A percentile compares a stretch with the other conserved stretches of the same genome.
Evolutionary conservation across 1,284 basidiomycete genomes (phyloP).

Genomic region (Pisolithus thermaeus): DNA sequence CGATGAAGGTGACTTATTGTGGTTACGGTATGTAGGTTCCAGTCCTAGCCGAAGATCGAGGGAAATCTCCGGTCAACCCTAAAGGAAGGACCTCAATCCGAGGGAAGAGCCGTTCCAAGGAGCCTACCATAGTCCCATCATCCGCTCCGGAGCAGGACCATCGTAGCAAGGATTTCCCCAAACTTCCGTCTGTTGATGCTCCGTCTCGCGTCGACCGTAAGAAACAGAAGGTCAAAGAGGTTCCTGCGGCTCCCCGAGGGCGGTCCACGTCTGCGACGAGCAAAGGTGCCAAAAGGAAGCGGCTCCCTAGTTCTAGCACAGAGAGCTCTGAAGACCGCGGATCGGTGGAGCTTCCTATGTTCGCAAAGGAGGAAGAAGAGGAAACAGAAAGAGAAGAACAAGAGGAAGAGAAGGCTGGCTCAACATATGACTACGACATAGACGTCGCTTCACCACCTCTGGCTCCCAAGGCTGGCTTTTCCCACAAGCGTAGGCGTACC

Average conservation of each 20-base stretch:
- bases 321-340: conserved; percentile 17
- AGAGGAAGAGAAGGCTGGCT: conserved; percentile 40
- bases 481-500: conserved; percentile 48
- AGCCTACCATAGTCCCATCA: conserved; percentile 29
- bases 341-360: conserved; percentile 9
- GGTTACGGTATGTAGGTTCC: conserved; percentile 1
- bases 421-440: conserved; percentile 35
- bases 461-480: conserved; percentile 12
- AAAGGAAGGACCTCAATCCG: conserved; percentile 10
- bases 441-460: conserved; percentile 28
- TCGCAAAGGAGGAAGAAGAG: conserved; percentile 28
- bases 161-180: conserved; percentile 4
- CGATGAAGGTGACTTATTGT: conserved; percentile 1
- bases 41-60: conserved; percentile 5
- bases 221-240: conserved; percentile 3
- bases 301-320: conserved; percentile 21
- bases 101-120: conserved; percentile 13
- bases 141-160: conserved; percentile 33
- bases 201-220: conserved; percentile 5
- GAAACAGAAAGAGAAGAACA: conserved; percentile 16
- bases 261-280: conserved; percentile 1
- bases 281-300: conserved; percentile 16
- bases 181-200: conserved; percentile 1
- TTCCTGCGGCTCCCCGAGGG: conserved; percentile 1
- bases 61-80: conserved; percentile 5